Percentiles rank a stretch among this genome's conserved stretches.
Evolutionary conservation across 2,329 filamentous ascomycete species (phyloP).

Genomic region (Pseudopyrenochaeta lycopersici): DNA sequence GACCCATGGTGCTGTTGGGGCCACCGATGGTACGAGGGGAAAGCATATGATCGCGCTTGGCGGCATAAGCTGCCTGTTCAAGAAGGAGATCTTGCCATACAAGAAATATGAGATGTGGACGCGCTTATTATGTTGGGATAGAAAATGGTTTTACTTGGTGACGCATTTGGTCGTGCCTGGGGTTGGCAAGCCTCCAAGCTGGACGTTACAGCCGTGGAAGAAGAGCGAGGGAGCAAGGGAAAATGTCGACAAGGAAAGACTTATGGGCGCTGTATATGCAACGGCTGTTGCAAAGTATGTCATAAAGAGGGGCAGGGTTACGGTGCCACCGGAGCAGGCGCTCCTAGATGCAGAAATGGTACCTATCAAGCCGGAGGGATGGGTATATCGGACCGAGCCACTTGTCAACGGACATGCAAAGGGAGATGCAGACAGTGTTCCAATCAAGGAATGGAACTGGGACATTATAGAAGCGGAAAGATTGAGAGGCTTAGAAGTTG

Average conservation of each 20-base stretch:
- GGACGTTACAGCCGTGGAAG: conserved; percentile 58
- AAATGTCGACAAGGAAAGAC: conserved; percentile 39
- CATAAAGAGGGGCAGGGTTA: conserved; percentile 70
- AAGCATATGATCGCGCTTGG: conserved; percentile 55
- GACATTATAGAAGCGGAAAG: conserved; percentile 67
- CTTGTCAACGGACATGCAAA: conserved; percentile 18
- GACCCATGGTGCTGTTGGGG: conserved; percentile 23
- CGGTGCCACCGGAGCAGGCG: conserved; percentile 81
- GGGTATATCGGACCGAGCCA: conserved; percentile 30
- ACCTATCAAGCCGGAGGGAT: conserved; percentile 73
- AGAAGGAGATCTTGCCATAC: conserved; percentile 57
- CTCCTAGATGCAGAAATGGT: conserved; percentile 77
- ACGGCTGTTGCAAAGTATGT: conserved; percentile 61
- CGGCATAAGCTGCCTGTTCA: conserved; percentile 58
- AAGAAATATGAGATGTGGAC: conserved; percentile 59
- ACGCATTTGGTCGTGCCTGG: conserved; percentile 59
- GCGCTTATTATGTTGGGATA: conserved; percentile 57
- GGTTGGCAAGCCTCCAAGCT: conserved; percentile 51
- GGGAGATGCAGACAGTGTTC: conserved; percentile 22
- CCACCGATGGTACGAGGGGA: conserved; percentile 28
- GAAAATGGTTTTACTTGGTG: conserved; percentile 61
- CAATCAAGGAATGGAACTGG: conserved; percentile 64
- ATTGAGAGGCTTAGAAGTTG: conserved; percentile 62
- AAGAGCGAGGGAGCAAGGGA: conserved; percentile 28
- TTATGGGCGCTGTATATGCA: conserved; percentile 57